These are phyloP conservation scores for Prunus dulcis DNA, from an alignment of 306 rosid species.

Conservation along the genomic window DNA sequence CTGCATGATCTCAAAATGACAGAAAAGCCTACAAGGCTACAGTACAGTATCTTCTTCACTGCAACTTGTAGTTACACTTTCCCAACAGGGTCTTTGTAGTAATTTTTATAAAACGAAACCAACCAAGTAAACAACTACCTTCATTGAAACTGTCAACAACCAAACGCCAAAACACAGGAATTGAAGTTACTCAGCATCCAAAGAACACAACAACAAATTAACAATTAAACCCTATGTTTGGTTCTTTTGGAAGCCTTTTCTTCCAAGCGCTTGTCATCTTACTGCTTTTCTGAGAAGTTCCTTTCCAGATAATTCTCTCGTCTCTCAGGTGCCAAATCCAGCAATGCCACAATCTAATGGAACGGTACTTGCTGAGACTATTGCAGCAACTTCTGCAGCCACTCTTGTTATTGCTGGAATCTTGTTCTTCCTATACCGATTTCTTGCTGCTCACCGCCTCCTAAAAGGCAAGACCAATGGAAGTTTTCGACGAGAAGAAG, in stretches of 20 bases:
- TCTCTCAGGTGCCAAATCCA: background rate
- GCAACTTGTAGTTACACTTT: background rate
- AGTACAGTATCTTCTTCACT: background rate
- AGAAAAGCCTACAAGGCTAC: background rate
- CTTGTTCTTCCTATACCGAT: conserved; percentile 37
- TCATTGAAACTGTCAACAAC: conserved; percentile 45
- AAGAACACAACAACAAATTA: background rate
- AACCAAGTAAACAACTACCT: conserved; percentile 39
- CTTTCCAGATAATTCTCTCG: background rate
- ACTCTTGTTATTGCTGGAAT: conserved; percentile 36
- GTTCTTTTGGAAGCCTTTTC: background rate
- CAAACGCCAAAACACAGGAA: conserved; percentile 10
- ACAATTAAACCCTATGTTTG: background rate
- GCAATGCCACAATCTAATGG: conserved; percentile 36
- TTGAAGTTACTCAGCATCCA: background rate
- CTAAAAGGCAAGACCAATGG: conserved; percentile 22
- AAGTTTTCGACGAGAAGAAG: conserved; percentile 36
- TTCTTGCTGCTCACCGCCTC: conserved; percentile 22
- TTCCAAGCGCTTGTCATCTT: background rate
- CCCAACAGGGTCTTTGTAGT: conserved; percentile 12
- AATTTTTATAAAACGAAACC: conserved; percentile 16
- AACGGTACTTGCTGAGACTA: conserved; percentile 36
- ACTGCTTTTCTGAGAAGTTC: background rate
- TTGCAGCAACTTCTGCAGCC: conserved; percentile 50
- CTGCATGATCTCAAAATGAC: background rate